Base-by-base conservation (phyloP, 352 stramenopile genomes). In the Globisporangium viniferum region DNA sequence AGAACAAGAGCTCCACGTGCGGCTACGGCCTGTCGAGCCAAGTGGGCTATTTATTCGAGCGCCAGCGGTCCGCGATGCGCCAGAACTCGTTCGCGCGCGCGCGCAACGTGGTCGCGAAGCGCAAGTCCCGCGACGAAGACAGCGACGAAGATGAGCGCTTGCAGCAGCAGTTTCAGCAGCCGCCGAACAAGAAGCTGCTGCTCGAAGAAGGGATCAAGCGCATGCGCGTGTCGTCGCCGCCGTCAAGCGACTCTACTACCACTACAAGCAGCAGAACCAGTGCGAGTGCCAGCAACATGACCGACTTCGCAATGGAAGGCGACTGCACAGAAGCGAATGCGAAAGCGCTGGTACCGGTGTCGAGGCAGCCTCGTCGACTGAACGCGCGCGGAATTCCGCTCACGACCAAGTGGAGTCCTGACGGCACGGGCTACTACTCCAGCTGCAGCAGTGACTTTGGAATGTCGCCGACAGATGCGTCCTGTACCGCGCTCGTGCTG, bases 201-300 rank as follows among this genome's bases (percentile, higher is more conserved):
- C 53, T 91, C 44, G 74, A 89, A n/a, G 74, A n/a, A n/a, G n/a
- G 83, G 1, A 60, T 93, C 46, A 93, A 92, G 66, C 82, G 86
- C 51, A 81, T 93, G 79, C 83, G 86, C 10, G 69, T 93, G 44
- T 76, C 82, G 46, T 89, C 80, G 1, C 81, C 84, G 14, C 75
- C 76, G 0, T 65, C 61, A 2, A 62, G 60, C 1, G 67, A 70
- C 49, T 64, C 55, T 14, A 55, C 41, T 29, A 64, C 55, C 14
- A 64, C 55, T 18, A 55, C 41, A 27, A 65, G 68, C 49, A 63
- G 66, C 24, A 68, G 76, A 36, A 70, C 49, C 1, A 59, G 8
- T n/a, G 18, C 35, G n/a, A 33, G 41, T 20, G 5, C 5, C 12
- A 29, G 20, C 29, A 59, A 66, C 5, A 84, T 76, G 70, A 84